Evolutionary conservation across 2,329 filamentous ascomycete genomes (phyloP).

Genomic region (Emergomyces orientalis): DNA sequence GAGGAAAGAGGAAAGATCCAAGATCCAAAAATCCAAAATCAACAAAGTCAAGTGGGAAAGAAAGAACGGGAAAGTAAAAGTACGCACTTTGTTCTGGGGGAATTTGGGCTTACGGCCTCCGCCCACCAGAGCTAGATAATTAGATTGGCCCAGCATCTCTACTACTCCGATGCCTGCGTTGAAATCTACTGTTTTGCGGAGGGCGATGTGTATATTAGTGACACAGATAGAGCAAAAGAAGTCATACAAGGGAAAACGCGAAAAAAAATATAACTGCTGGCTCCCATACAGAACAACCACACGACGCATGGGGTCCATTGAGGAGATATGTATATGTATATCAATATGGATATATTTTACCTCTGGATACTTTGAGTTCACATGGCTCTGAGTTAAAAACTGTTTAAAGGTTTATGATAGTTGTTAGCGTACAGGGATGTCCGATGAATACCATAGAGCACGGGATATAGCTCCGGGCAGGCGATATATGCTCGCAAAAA

Average conservation of each 20-base stretch:
- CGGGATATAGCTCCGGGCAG: neutral
- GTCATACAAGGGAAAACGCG: neutral
- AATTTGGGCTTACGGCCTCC: conserved; percentile 80
- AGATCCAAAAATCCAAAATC: neutral
- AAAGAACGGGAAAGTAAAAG: neutral
- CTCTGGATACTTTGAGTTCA: conserved; percentile 55
- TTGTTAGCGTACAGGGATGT: neutral
- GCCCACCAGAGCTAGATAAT: conserved; percentile 81
- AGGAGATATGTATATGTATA: neutral
- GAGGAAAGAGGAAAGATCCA: too few relatives aligned
- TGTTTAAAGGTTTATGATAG: conserved; percentile 26
- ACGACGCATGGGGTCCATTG: neutral
- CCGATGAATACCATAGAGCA: conserved; percentile 8
- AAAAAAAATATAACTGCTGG: neutral
- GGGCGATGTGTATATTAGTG: neutral
- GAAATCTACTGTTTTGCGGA: conserved; percentile 48
- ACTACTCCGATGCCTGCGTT: conserved; percentile 73
- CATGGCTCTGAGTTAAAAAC: conserved; percentile 67
- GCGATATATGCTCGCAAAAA: conserved; percentile 4
- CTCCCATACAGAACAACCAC: neutral
- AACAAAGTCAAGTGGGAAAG: neutral
- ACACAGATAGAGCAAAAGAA: neutral
- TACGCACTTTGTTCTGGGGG: conserved; percentile 66
- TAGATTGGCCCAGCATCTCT: conserved; percentile 77
- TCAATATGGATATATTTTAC: conserved; percentile 27